Percentiles rank a stretch among this genome's conserved stretches.
phyloP scores from a whole-genome alignment of 2,329 filamentous ascomycete genomes.

The Colletotrichum caudatum region DNA sequence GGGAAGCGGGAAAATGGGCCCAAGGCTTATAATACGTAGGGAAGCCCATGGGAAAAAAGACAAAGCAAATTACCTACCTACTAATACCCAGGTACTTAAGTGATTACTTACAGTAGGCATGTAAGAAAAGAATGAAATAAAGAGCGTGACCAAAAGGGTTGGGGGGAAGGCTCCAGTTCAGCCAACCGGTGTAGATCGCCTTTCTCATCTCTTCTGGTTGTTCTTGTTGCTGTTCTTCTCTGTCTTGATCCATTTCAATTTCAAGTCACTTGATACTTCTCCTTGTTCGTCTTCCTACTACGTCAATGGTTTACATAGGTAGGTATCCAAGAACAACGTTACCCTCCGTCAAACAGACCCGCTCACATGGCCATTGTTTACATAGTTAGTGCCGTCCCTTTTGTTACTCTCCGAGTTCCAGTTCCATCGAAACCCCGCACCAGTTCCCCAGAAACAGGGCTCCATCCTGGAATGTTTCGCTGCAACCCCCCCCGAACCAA shows the following conservation, averaged over 20 bases:
- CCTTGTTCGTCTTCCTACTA: too few relatives aligned
- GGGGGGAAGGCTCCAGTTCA: neutral
- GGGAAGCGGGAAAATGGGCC: neutral
- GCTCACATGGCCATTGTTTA: constrained; percentile 29
- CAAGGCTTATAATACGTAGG: neutral
- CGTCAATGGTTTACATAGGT: too few relatives aligned
- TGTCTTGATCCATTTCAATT: constrained; percentile 7
- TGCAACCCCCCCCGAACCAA: constrained; percentile 4
- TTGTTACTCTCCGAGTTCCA: constrained; percentile 8
- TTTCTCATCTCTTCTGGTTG: neutral
- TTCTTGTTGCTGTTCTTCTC: neutral
- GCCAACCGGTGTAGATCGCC: neutral
- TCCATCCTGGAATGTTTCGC: constrained; percentile 24
- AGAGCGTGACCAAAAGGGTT: neutral
- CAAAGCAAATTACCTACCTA: neutral
- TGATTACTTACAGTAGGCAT: too few relatives aligned
- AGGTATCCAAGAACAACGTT: neutral
- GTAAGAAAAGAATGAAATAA: neutral
- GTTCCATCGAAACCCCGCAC: constrained; percentile 25
- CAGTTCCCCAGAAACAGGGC: constrained; percentile 36
- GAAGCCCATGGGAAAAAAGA: neutral
- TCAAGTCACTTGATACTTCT: neutral
- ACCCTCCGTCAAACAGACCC: neutral
- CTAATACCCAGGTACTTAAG: too few relatives aligned
- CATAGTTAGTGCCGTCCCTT: neutral